A percentile compares a stretch with the other conserved stretches of the same genome.
Evolutionary conservation across 2,329 filamentous ascomycete genomes (phyloP).

Genomic region (Fusarium cicatricum): DNA sequence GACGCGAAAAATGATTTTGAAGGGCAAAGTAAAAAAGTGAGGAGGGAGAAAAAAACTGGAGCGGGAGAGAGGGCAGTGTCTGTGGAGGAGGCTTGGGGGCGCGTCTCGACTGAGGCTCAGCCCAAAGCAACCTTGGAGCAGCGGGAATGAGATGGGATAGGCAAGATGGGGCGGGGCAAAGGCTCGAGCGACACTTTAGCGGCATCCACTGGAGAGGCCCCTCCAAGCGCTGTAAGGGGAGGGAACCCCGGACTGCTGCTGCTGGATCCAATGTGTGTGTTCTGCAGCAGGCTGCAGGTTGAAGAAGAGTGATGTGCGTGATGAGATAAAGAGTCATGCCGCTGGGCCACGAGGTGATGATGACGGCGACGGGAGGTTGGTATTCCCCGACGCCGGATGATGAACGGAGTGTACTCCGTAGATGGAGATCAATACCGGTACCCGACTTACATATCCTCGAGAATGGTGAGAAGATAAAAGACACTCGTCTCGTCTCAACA

Average conservation of each 20-base stretch:
- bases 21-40: constrained; percentile 8
- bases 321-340: not conserved
- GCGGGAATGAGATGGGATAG: no score
- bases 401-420: not conserved
- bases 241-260: no score
- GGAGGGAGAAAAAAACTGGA: constrained; percentile 33
- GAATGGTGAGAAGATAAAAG: no score
- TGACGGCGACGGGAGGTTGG: not conserved
- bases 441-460: no score
- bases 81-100: constrained; percentile 21
- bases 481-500: constrained; percentile 14
- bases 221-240: constrained; percentile 15
- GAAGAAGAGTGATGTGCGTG: no score
- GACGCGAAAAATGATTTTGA: constrained; percentile 9
- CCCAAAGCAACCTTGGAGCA: not conserved
- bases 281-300: not conserved
- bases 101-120: constrained; percentile 12
- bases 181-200: constrained; percentile 1
- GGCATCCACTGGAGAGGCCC: constrained; percentile 10
- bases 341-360: not conserved
- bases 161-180: not conserved
- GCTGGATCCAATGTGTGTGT: not conserved
- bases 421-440: not conserved
- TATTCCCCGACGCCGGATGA: not conserved
- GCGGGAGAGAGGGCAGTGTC: constrained; percentile 24